These are phyloP conservation scores for Melaleuca alternifolia DNA, from an alignment of 345 rosid species.

Conservation along the genomic window DNA sequence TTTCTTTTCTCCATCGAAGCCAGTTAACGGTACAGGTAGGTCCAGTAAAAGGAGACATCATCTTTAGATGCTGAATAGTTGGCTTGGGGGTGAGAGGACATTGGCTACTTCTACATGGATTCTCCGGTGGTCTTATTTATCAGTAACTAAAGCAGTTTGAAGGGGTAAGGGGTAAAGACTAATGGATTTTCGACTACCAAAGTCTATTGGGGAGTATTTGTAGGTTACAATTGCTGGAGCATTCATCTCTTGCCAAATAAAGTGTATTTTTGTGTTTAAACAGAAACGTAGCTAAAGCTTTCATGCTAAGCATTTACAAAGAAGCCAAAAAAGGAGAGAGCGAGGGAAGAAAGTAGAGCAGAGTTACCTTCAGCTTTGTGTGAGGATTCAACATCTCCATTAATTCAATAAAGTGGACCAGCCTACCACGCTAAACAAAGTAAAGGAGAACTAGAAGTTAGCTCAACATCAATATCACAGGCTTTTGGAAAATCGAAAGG, in stretches of 20 bases:
- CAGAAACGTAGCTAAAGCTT: background rate
- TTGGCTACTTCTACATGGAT: background rate
- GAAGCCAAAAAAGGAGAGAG: background rate
- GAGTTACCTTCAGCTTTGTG: slow-evolving; percentile 59
- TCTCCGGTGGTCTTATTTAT: background rate
- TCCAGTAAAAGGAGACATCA: background rate
- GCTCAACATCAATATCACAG: background rate
- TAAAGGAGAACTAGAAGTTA: background rate
- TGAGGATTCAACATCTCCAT: slow-evolving; percentile 95
- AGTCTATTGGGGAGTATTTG: background rate
- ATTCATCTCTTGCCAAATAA: background rate
- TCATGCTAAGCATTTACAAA: background rate
- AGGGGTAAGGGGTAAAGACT: background rate
- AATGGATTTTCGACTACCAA: background rate
- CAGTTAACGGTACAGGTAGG: background rate
- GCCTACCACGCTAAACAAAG: slow-evolving; percentile 54
- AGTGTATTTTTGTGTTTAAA: background rate
- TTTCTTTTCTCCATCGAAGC: background rate
- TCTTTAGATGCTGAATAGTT: background rate
- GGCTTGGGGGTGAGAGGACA: background rate
- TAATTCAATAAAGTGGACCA: slow-evolving; percentile 72
- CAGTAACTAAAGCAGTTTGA: background rate
- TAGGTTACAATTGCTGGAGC: background rate
- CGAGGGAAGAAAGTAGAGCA: background rate
- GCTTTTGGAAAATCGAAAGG: background rate